Conservation (phyloP, 2,329 filamentous ascomycete species). For the Aspergillus tamarii region DNA sequence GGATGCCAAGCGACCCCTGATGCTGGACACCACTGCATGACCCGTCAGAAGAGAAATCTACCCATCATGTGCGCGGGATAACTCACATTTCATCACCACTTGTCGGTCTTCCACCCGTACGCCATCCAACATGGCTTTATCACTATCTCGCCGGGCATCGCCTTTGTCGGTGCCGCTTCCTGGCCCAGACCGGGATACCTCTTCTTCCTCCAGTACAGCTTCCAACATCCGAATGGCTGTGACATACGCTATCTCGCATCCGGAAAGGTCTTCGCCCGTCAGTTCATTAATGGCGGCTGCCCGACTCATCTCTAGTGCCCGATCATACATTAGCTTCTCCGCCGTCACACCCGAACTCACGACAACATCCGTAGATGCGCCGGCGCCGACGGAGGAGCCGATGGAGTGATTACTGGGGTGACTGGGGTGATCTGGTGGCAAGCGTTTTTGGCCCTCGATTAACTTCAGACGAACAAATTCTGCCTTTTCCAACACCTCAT, state of each 20-base stretch:
- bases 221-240: conserved; percentile 95
- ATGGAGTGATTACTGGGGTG: conserved; percentile 78
- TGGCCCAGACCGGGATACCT: conserved; percentile 44
- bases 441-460: conserved; percentile 78
- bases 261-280: conserved; percentile 81
- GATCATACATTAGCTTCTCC: conserved; percentile 97
- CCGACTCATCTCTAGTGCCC: conserved; percentile 94
- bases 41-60: conserved; percentile 25
- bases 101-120: conserved; percentile 52
- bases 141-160: conserved; percentile 14
- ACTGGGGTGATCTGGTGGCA: conserved; percentile 82
- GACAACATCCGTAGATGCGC: conserved; percentile 74
- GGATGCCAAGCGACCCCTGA: conserved; percentile 50
- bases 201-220: conserved; percentile 86
- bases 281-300: conserved; percentile 95
- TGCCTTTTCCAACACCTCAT: conserved; percentile 94
- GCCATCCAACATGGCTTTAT: conserved; percentile 43
- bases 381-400: conserved; percentile 60
- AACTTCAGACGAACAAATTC: conserved; percentile 90
- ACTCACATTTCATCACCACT: conserved; percentile 55
- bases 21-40: conserved; percentile 50
- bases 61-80: not conserved
- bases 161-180: conserved; percentile 11
- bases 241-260: conserved; percentile 89
- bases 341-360: conserved; percentile 89